Base-by-base conservation (phyloP, 106 monocot species). In the Gastrodia elata region DNA sequence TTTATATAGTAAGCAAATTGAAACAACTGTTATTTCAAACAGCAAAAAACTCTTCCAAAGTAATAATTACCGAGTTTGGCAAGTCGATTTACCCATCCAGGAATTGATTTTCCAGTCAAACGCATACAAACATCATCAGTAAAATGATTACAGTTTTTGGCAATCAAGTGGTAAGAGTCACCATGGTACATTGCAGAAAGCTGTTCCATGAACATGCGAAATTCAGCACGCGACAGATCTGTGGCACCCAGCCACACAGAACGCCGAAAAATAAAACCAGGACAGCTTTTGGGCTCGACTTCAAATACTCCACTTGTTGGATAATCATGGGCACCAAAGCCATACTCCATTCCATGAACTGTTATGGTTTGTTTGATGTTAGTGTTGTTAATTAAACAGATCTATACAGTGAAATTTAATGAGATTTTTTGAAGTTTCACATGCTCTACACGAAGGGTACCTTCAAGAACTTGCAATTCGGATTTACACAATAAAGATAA, bases 91-190 rank as follows among this genome's bases (percentile, higher is more conserved):
- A 90, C 82, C 89, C 89, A 90, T 38, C 81, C 82, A 7, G 89
- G 89, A 43, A 90, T 87, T 27, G 74, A 71, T 38, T 90, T 86
- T 76, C 89, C 86, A 41, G 86, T 86, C 26, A 90, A 39, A 10
- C 70, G 61, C 75, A 64, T 75, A 30, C 79, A 81, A 14, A 90
- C 86, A 74, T 90, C 89, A 77, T 90, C 82, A 2, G 86, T 90
- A 39, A 90, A 90, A 77, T 90, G 89, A 61, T 90, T 90, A 77
- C 89, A 90, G 74, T 90, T 90, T 58, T 90, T 90, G 27, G 77
- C 46, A 44, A 90, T 80, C 42, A 90, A 79, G 70, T 90, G 81
- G 20, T 87, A 90, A 2, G 81, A 77, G 34, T 86, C 81, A 14
- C 86, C 89, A 30, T 87, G 77, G 43, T 84, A 90, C 22, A 75